Conservation (phyloP, 2,329 filamentous ascomycete genomes). For the Grosmannia serpens region DNA sequence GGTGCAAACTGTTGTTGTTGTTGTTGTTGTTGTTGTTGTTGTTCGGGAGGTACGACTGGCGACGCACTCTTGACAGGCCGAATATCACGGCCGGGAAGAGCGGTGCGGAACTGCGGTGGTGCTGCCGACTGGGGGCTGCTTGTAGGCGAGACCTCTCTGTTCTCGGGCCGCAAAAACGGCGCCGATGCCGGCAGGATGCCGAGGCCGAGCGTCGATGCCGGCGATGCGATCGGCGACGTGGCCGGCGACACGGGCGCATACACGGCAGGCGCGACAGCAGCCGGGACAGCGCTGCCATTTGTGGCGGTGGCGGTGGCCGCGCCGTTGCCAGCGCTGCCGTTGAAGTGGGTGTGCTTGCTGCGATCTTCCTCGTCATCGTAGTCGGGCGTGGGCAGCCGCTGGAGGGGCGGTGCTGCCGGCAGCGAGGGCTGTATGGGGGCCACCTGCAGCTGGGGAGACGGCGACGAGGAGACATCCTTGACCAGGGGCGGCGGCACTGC, state of each 20-base stretch:
- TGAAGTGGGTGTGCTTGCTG: neutral
- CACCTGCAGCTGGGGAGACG: neutral
- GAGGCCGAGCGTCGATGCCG: neutral
- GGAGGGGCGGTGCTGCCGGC: conserved; percentile 9
- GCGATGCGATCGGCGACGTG: conserved; percentile 12
- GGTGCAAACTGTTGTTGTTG: conserved; percentile 18
- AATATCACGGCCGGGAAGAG: conserved; percentile 9
- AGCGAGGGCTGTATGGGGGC: neutral
- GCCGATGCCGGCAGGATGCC: neutral
- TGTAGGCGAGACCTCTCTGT: neutral
- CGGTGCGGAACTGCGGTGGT: neutral
- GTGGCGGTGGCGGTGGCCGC: neutral
- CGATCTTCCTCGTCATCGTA: conserved; percentile 29
- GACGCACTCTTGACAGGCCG: conserved; percentile 12
- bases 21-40: conserved; percentile 5
- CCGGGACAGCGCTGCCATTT: neutral
- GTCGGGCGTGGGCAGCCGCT: conserved; percentile 37
- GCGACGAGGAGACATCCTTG: neutral
- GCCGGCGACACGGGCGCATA: conserved; percentile 30
- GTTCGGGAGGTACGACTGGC: neutral
- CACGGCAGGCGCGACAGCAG: conserved; percentile 15
- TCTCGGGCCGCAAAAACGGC: neutral
- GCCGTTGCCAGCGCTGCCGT: conserved; percentile 15
- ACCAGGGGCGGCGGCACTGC: neutral
- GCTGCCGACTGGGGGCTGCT: neutral